phyloP scores from a whole-genome alignment of 2,329 filamentous ascomycete genomes.

The Trichoderma lentiforme region DNA sequence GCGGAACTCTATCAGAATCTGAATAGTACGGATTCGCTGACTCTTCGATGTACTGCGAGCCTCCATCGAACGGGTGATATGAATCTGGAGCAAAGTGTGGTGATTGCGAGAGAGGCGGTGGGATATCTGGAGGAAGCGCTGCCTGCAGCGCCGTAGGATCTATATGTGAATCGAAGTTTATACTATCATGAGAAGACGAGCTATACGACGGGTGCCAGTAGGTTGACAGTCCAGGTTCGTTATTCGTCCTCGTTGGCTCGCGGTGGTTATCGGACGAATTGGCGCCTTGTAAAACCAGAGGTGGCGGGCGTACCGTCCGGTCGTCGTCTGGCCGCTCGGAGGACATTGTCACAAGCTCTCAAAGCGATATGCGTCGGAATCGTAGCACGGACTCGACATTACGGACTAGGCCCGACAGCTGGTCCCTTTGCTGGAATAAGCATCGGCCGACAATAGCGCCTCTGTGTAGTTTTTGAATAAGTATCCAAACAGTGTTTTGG shows the following conservation, averaged over 20 bases:
- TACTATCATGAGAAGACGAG: slow-evolving; percentile 35
- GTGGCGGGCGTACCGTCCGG: slow-evolving; percentile 33
- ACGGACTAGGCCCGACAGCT: neutral
- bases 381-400: neutral
- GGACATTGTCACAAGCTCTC: slow-evolving; percentile 28
- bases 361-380: neutral
- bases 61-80: slow-evolving; percentile 31
- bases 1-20: slow-evolving; percentile 57
- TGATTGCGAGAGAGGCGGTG: slow-evolving; percentile 27
- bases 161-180: slow-evolving; percentile 47
- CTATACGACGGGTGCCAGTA: slow-evolving; percentile 52
- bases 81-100: slow-evolving; percentile 29
- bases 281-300: slow-evolving; percentile 70
- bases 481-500: neutral
- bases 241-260: slow-evolving; percentile 24
- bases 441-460: neutral
- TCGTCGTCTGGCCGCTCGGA: slow-evolving; percentile 28
- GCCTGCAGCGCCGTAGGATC: slow-evolving; percentile 52
- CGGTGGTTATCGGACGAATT: slow-evolving; percentile 24
- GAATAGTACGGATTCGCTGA: slow-evolving; percentile 36
- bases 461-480: neutral
- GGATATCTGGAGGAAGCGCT: slow-evolving; percentile 53
- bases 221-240: slow-evolving; percentile 44
- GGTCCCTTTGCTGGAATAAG: neutral
- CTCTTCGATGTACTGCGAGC: slow-evolving; percentile 35